Conservation (phyloP, 495 filamentous ascomycete genomes). For the Hyaloscypha finlandica region DNA sequence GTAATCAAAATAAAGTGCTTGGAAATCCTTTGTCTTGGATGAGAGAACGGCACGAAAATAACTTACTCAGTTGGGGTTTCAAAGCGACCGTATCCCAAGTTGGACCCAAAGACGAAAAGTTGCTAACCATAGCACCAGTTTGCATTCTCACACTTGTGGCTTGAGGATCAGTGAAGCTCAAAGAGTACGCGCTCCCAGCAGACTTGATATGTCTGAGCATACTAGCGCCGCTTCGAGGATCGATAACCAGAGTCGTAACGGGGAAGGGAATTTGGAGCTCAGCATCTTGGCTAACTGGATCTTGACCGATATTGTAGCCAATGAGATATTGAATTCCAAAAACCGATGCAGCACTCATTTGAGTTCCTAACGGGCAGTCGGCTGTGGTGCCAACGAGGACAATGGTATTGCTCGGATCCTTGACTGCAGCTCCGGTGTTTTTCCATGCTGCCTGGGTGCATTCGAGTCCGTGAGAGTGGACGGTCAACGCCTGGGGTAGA, state of each 20-base stretch:
- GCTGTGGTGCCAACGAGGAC: slow-evolving; percentile 1
- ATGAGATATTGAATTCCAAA: too few species aligned
- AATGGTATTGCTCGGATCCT: slow-evolving; percentile 31
- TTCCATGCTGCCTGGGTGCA: slow-evolving; percentile 28
- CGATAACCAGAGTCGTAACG: too few species aligned
- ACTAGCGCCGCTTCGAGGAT: background rate
- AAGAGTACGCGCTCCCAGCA: background rate
- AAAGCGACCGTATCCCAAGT: slow-evolving; percentile 42
- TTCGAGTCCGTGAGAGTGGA: slow-evolving; percentile 25
- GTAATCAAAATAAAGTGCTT: too few species aligned
- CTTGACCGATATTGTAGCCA: too few species aligned
- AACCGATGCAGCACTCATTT: slow-evolving; percentile 1
- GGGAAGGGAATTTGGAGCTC: too few species aligned
- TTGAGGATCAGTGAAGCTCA: background rate
- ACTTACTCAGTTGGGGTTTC: slow-evolving; percentile 36
- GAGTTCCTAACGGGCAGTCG: slow-evolving; percentile 16
- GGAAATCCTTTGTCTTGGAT: too few species aligned
- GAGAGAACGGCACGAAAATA: slow-evolving; percentile 30
- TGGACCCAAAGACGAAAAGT: slow-evolving; percentile 49
- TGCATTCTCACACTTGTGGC: background rate
- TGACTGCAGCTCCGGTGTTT: slow-evolving; percentile 16
- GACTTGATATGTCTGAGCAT: background rate
- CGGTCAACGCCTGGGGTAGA: slow-evolving; percentile 15
- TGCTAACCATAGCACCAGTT: slow-evolving; percentile 34
- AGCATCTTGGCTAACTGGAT: too few species aligned